Evolutionary conservation across 352 stramenopile species (phyloP), one percentile per base, ranked within the genome.

Genomic region (Globisporangium yorkense): DNA sequence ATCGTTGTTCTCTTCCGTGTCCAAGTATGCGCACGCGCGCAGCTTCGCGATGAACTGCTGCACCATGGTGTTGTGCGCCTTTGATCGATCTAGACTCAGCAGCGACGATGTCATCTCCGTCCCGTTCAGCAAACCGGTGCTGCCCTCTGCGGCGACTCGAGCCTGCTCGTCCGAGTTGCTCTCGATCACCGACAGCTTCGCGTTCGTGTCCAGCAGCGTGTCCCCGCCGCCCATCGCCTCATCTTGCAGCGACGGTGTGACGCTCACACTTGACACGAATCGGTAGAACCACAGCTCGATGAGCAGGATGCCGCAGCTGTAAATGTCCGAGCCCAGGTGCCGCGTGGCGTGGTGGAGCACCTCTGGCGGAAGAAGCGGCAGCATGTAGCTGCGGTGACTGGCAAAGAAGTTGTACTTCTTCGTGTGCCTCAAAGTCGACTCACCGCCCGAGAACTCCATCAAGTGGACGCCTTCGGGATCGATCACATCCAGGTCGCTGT

Each of bases 221-320:
- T 29, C 56, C 27, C 31, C 40, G 27, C 16, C 54, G 5, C 56
- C 56, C 16, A 62, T 24, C 10, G 48, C 51, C 18, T 65, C 59
- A 37, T 65, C 59, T 24, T 58, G 50, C 18, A 63, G 49, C 24
- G 57, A 58, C 51, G 41, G 51, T 24, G 27, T 62, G 41, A 51
- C 45, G 51, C 60, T 85, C 52, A 67, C 64, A 39, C 76, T 72
- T 4, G 66, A 59, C 24, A 86, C 67, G 46, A 73, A 71, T 39
- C 67, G 61, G 24, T 80, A 68, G 57, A 81, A 86, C 71, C 74
- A 86, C 21, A 87, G 51, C 37, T 89, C 72, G 15, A 84, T 53
- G 29, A 87, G 64, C 35, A 89, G 51, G 12, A 89, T 71, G 9
- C 76, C 79, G 13, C 74, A 63, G 35, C 72, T 80, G 67, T 87